A percentile compares a stretch with the other conserved stretches of the same genome.
Conservation (phyloP, 345 rosid species). For the Xanthoceras sorbifolium region DNA sequence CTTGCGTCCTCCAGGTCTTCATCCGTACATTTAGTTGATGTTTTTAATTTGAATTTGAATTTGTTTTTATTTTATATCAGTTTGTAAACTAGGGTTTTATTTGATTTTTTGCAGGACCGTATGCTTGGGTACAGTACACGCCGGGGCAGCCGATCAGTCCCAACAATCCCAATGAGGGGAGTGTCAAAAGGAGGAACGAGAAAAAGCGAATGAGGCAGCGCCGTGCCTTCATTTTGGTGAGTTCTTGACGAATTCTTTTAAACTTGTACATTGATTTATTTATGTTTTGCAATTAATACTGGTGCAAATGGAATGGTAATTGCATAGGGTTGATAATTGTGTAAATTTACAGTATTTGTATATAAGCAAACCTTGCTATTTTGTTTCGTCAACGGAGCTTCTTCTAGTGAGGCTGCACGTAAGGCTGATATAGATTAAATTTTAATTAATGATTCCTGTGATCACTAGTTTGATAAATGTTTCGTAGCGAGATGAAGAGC, state of each 20-base stretch:
- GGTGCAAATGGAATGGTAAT: neutral
- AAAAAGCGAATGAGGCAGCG: conserved; percentile 73
- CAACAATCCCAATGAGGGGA: conserved; percentile 81
- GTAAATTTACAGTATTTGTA: too few relatives aligned
- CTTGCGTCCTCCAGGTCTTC: conserved; percentile 70
- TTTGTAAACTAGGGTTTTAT: neutral
- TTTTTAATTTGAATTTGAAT: neutral
- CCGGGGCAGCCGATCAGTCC: conserved; percentile 77
- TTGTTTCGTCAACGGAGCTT: too few relatives aligned
- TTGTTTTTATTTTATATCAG: too few relatives aligned
- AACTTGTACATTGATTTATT: neutral
- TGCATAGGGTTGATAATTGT: neutral
- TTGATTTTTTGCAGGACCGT: conserved; percentile 61
- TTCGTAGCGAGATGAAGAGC: neutral
- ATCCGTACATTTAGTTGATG: neutral
- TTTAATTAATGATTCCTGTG: neutral
- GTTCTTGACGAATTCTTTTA: conserved; percentile 12
- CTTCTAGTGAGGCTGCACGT: neutral
- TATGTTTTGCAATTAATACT: neutral
- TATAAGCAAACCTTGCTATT: too few relatives aligned
- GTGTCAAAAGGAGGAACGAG: conserved; percentile 72
- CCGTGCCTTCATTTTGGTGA: conserved; percentile 64
- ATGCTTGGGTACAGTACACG: conserved; percentile 74
- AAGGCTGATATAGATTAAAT: neutral
- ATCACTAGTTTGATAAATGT: neutral